Base-by-base conservation (phyloP, 495 filamentous ascomycete species). In the Annulohypoxylon moriforme region DNA sequence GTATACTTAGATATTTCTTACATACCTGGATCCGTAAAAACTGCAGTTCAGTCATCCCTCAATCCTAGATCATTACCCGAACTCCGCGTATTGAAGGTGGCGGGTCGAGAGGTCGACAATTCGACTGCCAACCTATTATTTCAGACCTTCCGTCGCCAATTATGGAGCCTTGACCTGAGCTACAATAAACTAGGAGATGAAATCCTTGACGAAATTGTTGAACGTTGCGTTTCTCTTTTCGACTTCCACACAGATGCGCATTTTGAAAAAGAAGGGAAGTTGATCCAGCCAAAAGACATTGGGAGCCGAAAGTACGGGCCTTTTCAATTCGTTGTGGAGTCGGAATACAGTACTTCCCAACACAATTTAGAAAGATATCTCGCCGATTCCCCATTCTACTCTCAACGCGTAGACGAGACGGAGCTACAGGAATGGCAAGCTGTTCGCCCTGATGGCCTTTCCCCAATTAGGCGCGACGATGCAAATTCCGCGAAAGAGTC, bases 161-260 rank as follows among this genome's bases (percentile, higher is more conserved):
- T 85, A 18, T 85, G 83, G 84, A 83, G 84, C 60, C 59, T 86
- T 9, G 82, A 86, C 38, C 63, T 86, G 0, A 83, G 80, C 65
- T 27, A 77, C n/a, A 86, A 85, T 59, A 77, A 70, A 6, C 62
- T 85, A 10, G 76, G 79, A 0, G 80, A 84, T 66, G 60, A 29
- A 8, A 47, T 76, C 11, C 53, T 83, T n/a, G 58, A 79, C 14
- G 8, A 27, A 5, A 44, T 83, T 20, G 55, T 68, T 4, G 36
- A 64, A n/a, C 34, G 64, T 16, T 72, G 72, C 40, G 77, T 80
- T 40, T 75, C 77, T 1, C 27, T 60, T 3, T 55, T 52, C n/a
- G 72, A 55, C 1, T 68, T 75, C 34, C 71, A 64, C 33, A 71
- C 69, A 2, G 67, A 76, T 13, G 63, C 68, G 1, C 75, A 77